phyloP scores from a whole-genome alignment of 495 filamentous ascomycete genomes.

The Penicillium ochrochloron region DNA sequence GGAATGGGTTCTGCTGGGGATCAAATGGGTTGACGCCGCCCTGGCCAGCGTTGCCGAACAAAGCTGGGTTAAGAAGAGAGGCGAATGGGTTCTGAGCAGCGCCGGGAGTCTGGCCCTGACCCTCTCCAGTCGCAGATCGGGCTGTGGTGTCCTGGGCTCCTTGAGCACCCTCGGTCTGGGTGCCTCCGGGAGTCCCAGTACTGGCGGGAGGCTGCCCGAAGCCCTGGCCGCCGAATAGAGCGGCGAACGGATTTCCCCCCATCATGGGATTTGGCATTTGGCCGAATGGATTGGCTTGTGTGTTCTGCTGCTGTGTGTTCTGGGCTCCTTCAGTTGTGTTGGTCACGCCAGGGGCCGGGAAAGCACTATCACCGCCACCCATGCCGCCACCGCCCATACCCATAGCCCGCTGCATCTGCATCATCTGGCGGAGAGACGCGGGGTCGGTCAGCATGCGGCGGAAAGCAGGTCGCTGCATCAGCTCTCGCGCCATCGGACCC shows the following conservation, averaged over 20 bases:
- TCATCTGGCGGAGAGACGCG: slow-evolving; percentile 74
- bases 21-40: slow-evolving; percentile 51
- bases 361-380: slow-evolving; percentile 55
- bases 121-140: slow-evolving; percentile 33
- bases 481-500: slow-evolving; percentile 77
- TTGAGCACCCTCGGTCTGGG: slow-evolving; percentile 29
- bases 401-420: slow-evolving; percentile 77
- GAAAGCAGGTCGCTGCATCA: slow-evolving; percentile 84
- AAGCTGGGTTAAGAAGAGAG: slow-evolving; percentile 52
- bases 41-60: slow-evolving; percentile 41
- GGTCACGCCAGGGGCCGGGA: slow-evolving; percentile 88
- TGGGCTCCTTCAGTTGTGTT: slow-evolving; percentile 64
- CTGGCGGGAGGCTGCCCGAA: slow-evolving; percentile 34
- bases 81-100: slow-evolving; percentile 58
- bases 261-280: slow-evolving; percentile 28
- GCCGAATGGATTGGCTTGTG: slow-evolving; percentile 45
- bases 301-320: slow-evolving; percentile 44
- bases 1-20: slow-evolving; percentile 51
- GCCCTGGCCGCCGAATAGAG: slow-evolving; percentile 59
- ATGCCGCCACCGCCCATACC: slow-evolving; percentile 58
- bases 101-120: slow-evolving; percentile 37
- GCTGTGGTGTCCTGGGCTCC: slow-evolving; percentile 29
- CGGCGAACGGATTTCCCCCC: slow-evolving; percentile 71
- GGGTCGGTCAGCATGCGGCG: slow-evolving; percentile 97
- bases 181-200: slow-evolving; percentile 29